A percentile compares a stretch with the other conserved stretches of the same genome.
These are phyloP conservation scores for Erysimum pusillum DNA, from an alignment of 441 rosid genomes.

Conservation along the genomic window DNA sequence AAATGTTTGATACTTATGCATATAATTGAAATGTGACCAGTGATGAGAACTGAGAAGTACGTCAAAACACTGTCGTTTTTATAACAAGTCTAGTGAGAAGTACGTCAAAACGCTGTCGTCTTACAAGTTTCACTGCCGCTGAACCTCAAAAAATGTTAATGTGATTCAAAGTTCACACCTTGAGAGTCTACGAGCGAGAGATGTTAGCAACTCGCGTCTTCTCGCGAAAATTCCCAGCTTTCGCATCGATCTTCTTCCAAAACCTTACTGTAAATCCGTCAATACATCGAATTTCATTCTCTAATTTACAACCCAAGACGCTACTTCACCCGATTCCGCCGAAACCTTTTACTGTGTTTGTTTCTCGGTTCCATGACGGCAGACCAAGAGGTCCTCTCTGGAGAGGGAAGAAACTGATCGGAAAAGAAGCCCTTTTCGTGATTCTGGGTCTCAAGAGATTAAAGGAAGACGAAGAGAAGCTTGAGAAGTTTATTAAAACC, in stretches of 20 bases:
- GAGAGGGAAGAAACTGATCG: constrained; percentile 94
- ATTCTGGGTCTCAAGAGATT: constrained; percentile 83
- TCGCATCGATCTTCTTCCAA: constrained; percentile 48
- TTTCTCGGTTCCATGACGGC: constrained; percentile 81
- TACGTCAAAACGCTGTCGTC: neutral
- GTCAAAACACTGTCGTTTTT: too few relatives aligned
- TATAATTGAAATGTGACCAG: too few relatives aligned
- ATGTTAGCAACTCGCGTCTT: constrained; percentile 55
- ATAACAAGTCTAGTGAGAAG: too few relatives aligned
- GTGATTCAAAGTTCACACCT: constrained; percentile 1
- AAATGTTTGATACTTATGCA: too few relatives aligned
- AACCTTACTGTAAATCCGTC: constrained; percentile 34
- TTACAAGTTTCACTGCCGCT: neutral
- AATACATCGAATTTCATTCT: constrained; percentile 35
- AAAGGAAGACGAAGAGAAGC: constrained; percentile 81
- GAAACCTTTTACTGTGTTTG: constrained; percentile 49
- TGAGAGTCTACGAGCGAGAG: constrained; percentile 1
- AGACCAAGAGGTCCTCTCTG: constrained; percentile 97
- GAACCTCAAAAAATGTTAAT: too few relatives aligned
- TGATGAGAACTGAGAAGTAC: too few relatives aligned
- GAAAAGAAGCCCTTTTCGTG: constrained; percentile 88
- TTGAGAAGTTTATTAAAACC: constrained; percentile 72
- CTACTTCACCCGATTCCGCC: constrained; percentile 22
- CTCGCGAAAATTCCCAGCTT: constrained; percentile 51
- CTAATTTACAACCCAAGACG: constrained; percentile 40